Conservation (phyloP, 2,329 filamentous ascomycete species). For the Bipolaris oryzae region DNA sequence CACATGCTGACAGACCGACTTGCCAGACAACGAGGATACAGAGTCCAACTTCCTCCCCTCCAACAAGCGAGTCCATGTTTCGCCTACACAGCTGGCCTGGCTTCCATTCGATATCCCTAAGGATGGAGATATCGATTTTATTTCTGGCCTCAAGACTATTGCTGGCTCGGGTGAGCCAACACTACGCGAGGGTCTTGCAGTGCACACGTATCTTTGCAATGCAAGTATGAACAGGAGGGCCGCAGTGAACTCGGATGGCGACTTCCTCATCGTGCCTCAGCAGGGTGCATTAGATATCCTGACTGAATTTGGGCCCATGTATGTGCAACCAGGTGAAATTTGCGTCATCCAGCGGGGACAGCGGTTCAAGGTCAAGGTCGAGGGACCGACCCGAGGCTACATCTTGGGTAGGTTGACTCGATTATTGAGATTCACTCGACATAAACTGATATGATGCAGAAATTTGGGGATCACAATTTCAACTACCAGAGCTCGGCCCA, state of each 20-base stretch:
- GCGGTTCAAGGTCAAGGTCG: constrained; percentile 72
- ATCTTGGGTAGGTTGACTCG: constrained; percentile 59
- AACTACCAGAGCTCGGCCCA: constrained; percentile 48
- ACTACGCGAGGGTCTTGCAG: constrained; percentile 44
- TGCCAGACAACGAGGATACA: constrained; percentile 45
- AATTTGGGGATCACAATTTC: constrained; percentile 49
- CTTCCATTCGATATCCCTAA: constrained; percentile 44
- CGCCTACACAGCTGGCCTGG: constrained; percentile 47
- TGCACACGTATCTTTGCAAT: constrained; percentile 45
- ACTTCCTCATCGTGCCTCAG: constrained; percentile 77
- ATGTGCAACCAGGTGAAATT: constrained; percentile 80
- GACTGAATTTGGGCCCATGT: constrained; percentile 75
- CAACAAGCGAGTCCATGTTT: constrained; percentile 47
- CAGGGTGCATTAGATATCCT: constrained; percentile 75
- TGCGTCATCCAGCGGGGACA: constrained; percentile 76
- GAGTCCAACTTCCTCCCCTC: constrained; percentile 45
- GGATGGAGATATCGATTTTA: constrained; percentile 41
- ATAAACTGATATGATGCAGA: constrained; percentile 28
- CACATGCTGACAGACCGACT: constrained; percentile 36
- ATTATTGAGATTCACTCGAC: not conserved
- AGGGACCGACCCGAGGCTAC: constrained; percentile 70
- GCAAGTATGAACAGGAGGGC: constrained; percentile 46
- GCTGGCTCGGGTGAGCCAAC: constrained; percentile 49
- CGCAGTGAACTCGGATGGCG: constrained; percentile 70
- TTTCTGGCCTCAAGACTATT: constrained; percentile 45